Conservation (phyloP, 352 stramenopile genomes). For the Phytophthora chlamydospora region DNA sequence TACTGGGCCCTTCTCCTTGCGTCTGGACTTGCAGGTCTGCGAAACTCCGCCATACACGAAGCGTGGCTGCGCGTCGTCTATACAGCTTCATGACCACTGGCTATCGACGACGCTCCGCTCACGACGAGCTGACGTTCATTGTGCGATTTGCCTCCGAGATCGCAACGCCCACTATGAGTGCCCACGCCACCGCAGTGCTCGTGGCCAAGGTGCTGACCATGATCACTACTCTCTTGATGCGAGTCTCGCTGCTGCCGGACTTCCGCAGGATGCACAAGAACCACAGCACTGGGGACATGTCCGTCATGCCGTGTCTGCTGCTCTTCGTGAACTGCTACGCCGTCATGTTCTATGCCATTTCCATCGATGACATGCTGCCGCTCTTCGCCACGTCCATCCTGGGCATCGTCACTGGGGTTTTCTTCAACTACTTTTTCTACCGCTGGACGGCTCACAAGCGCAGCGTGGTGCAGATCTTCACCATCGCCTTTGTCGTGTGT, state of each 20-base stretch:
- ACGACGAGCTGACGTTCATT: neutral
- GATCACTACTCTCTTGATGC: constrained; percentile 34
- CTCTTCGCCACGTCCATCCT: constrained; percentile 19
- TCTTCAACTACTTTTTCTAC: constrained; percentile 22
- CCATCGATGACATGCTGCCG: constrained; percentile 23
- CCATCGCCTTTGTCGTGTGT: constrained; percentile 5
- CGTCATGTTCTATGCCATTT: constrained; percentile 20
- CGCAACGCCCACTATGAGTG: constrained; percentile 1
- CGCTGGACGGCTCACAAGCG: constrained; percentile 20
- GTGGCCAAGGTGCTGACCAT: constrained; percentile 25
- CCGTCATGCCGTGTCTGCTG: constrained; percentile 12
- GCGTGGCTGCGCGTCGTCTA: no score
- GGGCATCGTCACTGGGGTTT: constrained; percentile 6
- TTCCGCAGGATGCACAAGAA: constrained; percentile 8
- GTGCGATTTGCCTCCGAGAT: neutral
- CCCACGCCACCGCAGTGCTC: constrained; percentile 1
- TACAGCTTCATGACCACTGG: no score
- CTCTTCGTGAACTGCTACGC: constrained; percentile 11
- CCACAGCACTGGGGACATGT: constrained; percentile 17
- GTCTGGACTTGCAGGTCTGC: no score
- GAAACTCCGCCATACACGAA: no score
- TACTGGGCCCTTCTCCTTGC: no score
- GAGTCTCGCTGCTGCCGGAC: constrained; percentile 27
- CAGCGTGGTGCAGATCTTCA: constrained; percentile 11
- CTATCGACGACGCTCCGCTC: no score